Evolutionary conservation across 495 filamentous ascomycete genomes (phyloP).

Genomic region (Aspergillus coremiiformis): DNA sequence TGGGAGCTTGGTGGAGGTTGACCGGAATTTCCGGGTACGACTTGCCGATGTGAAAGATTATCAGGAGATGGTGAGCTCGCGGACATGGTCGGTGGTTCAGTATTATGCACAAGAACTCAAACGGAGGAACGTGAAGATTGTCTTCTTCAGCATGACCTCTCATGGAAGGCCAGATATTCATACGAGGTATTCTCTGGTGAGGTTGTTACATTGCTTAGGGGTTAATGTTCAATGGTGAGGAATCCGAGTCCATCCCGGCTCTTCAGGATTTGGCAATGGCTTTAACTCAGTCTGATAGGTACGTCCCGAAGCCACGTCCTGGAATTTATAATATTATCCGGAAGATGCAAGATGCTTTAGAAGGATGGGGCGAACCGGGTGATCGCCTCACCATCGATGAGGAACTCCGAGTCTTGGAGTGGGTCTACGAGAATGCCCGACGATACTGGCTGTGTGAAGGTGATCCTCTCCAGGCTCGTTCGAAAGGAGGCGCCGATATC

Average conservation of each 20-base stretch:
- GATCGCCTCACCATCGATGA: constrained; percentile 1
- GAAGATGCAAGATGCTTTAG: constrained; percentile 3
- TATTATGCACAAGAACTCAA: constrained; percentile 1
- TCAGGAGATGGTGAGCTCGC: neutral
- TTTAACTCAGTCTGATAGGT: neutral
- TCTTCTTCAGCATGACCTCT: constrained; percentile 7
- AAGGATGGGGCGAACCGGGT: neutral
- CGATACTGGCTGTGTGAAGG: constrained; percentile 5
- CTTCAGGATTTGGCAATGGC: neutral
- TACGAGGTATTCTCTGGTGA: constrained; percentile 5
- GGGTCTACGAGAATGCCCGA: constrained; percentile 6
- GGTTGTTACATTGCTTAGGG: constrained; percentile 2
- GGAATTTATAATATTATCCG: constrained; percentile 1
- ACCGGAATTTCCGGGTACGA: neutral
- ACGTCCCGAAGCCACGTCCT: constrained; percentile 8
- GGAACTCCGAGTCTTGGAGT: constrained; percentile 6
- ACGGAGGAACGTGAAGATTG: constrained; percentile 2
- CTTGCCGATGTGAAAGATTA: neutral
- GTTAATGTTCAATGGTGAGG: constrained; percentile 6
- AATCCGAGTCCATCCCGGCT: neutral
- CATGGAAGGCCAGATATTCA: constrained; percentile 6
- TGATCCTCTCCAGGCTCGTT: constrained; percentile 3
- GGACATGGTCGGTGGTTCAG: constrained; percentile 1
- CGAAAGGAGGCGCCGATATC: constrained; percentile 3
- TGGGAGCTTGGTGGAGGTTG: constrained; percentile 4